phyloP scores from a whole-genome alignment of 768 basidiomycete species.

The Amanita subjunquillea region DNA sequence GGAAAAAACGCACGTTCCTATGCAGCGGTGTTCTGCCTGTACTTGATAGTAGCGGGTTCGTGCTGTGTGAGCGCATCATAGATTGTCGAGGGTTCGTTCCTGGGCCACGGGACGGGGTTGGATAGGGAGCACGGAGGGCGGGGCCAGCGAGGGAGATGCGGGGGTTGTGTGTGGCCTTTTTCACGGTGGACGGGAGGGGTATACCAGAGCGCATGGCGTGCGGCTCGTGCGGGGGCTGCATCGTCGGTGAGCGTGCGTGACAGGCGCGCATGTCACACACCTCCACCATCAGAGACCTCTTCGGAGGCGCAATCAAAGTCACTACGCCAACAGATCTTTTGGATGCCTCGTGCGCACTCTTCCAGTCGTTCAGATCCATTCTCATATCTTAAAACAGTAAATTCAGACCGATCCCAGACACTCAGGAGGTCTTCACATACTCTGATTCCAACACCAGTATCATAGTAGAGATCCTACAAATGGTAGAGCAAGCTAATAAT shows the following conservation, averaged over 20 bases:
- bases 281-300: constrained; percentile 40
- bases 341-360: constrained; percentile 72
- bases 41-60: constrained; percentile 64
- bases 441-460: constrained; percentile 60
- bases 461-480: constrained; percentile 75
- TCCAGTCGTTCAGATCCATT: neutral
- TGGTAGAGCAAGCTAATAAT: constrained; percentile 47
- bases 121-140: constrained; percentile 48
- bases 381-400: constrained; percentile 4
- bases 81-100: constrained; percentile 57
- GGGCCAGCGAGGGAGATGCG: constrained; percentile 71
- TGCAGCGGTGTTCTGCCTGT: constrained; percentile 69
- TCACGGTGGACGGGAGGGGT: constrained; percentile 65
- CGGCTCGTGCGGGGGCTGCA: constrained; percentile 43
- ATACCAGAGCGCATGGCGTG: constrained; percentile 51
- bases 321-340: constrained; percentile 45
- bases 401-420: constrained; percentile 83
- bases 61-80: constrained; percentile 58
- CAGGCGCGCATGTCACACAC: constrained; percentile 3
- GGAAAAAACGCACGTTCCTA: constrained; percentile 33
- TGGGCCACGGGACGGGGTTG: constrained; percentile 20
- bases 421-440: constrained; percentile 86
- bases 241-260: constrained; percentile 26
- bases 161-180: constrained; percentile 52
- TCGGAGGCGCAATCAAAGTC: constrained; percentile 78